These are phyloP conservation scores for Talaromyces sp. DNA, from an alignment of 2,329 filamentous ascomycete genomes.

Conservation along the genomic window DNA sequence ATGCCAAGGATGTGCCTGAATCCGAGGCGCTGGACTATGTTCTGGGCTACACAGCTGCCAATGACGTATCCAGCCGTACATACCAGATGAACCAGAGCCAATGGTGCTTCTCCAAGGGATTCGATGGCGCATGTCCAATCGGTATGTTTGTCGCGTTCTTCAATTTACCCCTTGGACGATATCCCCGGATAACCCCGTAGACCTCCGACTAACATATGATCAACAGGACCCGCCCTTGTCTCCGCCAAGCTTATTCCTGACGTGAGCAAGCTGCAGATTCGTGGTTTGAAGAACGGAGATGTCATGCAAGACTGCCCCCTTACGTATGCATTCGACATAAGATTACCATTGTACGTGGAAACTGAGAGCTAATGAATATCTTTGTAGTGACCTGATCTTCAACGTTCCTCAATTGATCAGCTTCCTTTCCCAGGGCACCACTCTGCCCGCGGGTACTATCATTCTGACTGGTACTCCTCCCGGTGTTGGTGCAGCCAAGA, in stretches of 20 bases:
- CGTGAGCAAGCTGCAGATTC: conserved; percentile 36
- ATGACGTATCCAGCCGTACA: conserved; percentile 65
- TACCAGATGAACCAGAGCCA: conserved; percentile 59
- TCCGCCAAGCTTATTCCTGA: conserved; percentile 40
- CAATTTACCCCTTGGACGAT: neutral
- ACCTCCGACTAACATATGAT: neutral
- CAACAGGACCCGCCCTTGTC: conserved; percentile 54
- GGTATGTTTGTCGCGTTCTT: conserved; percentile 29
- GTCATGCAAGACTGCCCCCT: conserved; percentile 54
- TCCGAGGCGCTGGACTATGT: conserved; percentile 62
- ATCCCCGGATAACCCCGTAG: neutral
- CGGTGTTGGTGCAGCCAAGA: conserved; percentile 45
- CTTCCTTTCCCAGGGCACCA: conserved; percentile 46
- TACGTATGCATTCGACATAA: conserved; percentile 21
- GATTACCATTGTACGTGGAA: too few relatives aligned
- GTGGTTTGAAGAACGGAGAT: conserved; percentile 52
- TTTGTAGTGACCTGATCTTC: conserved; percentile 55
- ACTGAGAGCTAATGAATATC: too few relatives aligned
- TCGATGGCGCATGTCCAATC: conserved; percentile 60
- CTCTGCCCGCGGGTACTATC: conserved; percentile 45
- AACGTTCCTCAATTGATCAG: conserved; percentile 50
- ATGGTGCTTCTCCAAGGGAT: conserved; percentile 63
- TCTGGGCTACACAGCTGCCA: conserved; percentile 65
- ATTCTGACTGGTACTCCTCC: conserved; percentile 50
- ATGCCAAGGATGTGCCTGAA: conserved; percentile 59